A percentile compares a stretch with the other conserved stretches of the same genome.
phyloP scores from a whole-genome alignment of 2,329 filamentous ascomycete genomes.

The Diaporthe ilicicola region DNA sequence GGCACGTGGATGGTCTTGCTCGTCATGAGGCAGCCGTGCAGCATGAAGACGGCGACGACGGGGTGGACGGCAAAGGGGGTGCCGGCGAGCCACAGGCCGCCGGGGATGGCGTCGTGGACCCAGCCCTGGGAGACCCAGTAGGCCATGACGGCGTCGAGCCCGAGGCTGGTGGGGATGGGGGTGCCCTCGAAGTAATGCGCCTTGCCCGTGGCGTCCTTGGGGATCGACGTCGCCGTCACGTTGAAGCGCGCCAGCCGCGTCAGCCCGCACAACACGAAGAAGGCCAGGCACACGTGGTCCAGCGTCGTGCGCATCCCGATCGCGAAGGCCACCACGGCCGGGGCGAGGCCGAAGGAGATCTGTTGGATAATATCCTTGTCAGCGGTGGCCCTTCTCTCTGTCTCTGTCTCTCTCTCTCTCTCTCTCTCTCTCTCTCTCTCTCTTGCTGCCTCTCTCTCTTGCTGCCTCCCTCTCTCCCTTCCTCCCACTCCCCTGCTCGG shows the following conservation, averaged over 20 bases:
- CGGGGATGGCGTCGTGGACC: constrained; percentile 80
- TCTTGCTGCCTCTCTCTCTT: too few relatives aligned
- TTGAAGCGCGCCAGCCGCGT: constrained; percentile 97
- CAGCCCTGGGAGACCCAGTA: constrained; percentile 87
- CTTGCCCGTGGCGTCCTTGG: constrained; percentile 92
- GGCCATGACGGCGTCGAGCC: constrained; percentile 83
- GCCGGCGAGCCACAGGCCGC: constrained; percentile 74
- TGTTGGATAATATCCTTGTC: constrained; percentile 52
- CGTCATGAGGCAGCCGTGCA: constrained; percentile 95
- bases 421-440: too few relatives aligned
- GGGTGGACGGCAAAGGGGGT: constrained; percentile 85
- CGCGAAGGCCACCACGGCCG: constrained; percentile 86
- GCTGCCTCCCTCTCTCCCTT: too few relatives aligned
- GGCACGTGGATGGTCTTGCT: constrained; percentile 95
- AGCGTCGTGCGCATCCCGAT: constrained; percentile 85
- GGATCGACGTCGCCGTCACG: constrained; percentile 87
- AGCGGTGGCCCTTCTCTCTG: neutral
- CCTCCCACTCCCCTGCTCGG: neutral
- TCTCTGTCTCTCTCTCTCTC: too few relatives aligned
- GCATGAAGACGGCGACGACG: constrained; percentile 78
- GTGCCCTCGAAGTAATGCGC: constrained; percentile 97
- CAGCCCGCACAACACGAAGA: constrained; percentile 94
- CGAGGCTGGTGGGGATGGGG: constrained; percentile 90
- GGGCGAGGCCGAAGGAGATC: constrained; percentile 95
- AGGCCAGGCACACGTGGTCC: constrained; percentile 82